Base-by-base conservation (phyloP, 208 protist species). In the Acanthamoeba castellanii region DNA sequence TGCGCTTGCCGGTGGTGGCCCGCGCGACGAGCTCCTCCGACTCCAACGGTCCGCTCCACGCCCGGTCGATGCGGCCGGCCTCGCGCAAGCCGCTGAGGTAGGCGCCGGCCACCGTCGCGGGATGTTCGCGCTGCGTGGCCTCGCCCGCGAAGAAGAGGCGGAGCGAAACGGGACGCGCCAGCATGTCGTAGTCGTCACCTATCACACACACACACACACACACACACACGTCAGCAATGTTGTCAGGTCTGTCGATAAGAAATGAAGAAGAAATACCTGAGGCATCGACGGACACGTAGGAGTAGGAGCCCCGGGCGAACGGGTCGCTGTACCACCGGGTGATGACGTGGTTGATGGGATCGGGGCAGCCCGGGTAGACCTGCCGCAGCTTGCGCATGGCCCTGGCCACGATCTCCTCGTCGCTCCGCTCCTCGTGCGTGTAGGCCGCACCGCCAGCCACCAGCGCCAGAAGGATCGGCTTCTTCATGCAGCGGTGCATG, bases 141-240 rank as follows among this genome's bases (percentile, higher is more conserved):
- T 94, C 90, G 20, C 90, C 90, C 13, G 90, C 90, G 30, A 94
- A 94, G 72, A 94, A 94, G 18, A 94, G 57, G 30, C 90, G 90
- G 5, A 64, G 90, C 16, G 90, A 94, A 16, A 94, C 90, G 7
- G 90, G 90, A 30, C 90, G 90, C 5, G 90, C 90, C 66, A 94
- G 6, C 32, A 68, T 57, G 57, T 94, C 90, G 45, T 94, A 94
- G 72, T 94, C 90, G n/a, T 92, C 87, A 11, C 87, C 87, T 92
- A 30, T 72, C 27, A 9, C 81, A 72, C 8, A 34, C 37, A 27
- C 72, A 90, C 34, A 8, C 68, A 7, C 59, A 66, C 59, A 66
- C 25, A 27, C 22, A 9, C 18, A 7, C 25, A 27, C 3, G 20
- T 81, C 30, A 76, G 68, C 68, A 76, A 25, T 25, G 18, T 25